phyloP scores from a whole-genome alignment of 2,329 filamentous ascomycete genomes.

The Arthrobotrys musiformis region DNA sequence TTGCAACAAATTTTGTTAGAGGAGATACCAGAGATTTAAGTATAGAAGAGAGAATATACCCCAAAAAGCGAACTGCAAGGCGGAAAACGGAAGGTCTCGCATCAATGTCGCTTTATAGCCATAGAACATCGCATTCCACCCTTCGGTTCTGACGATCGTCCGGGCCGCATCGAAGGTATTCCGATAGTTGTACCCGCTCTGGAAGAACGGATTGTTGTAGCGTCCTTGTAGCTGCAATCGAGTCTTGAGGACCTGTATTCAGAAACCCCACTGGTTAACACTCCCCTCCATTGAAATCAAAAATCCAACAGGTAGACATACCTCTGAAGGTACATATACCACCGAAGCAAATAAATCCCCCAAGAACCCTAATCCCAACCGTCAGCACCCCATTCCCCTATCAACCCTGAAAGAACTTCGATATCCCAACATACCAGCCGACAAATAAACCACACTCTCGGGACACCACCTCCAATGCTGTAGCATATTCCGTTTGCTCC shows the following conservation, averaged over 20 bases:
- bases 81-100: constrained; percentile 93
- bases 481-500: constrained; percentile 87
- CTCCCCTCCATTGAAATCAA: background rate
- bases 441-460: constrained; percentile 84
- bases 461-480: constrained; percentile 82
- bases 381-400: constrained; percentile 2
- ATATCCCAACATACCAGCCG: constrained; percentile 73
- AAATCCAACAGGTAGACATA: background rate
- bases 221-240: constrained; percentile 92
- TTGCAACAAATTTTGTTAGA: background rate
- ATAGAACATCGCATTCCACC: constrained; percentile 85
- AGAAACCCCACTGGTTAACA: background rate
- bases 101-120: constrained; percentile 97
- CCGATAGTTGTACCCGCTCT: constrained; percentile 95
- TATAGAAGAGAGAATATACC: background rate
- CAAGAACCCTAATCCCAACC: constrained; percentile 72
- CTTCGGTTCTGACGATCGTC: constrained; percentile 85
- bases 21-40: background rate
- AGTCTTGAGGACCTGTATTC: constrained; percentile 78
- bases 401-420: background rate
- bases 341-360: constrained; percentile 92
- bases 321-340: constrained; percentile 95
- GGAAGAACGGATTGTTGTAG: constrained; percentile 93
- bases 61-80: constrained; percentile 97
- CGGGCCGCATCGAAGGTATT: constrained; percentile 83